Evolutionary conservation across 257 asterid genomes (phyloP).

Genomic region (Przewalskia tangutica): DNA sequence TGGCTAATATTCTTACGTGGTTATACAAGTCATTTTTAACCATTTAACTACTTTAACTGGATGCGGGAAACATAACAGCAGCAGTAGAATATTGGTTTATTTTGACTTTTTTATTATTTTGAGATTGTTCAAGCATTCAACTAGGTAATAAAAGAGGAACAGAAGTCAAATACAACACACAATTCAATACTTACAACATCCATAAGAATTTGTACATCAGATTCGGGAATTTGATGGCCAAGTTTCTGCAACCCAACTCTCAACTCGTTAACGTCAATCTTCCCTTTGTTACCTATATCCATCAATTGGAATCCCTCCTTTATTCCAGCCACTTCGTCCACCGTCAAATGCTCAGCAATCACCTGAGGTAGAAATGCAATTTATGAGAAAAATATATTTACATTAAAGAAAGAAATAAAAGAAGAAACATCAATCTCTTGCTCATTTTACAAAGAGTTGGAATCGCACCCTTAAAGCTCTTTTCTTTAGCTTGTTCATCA

Average conservation of each 20-base stretch:
- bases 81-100: neutral
- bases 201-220: conserved; percentile 33
- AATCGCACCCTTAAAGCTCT: conserved; percentile 35
- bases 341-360: conserved; percentile 38
- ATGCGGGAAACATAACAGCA: neutral
- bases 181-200: conserved; percentile 22
- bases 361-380: conserved; percentile 18
- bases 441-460: neutral
- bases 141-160: neutral
- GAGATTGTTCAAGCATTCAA: neutral
- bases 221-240: conserved; percentile 34
- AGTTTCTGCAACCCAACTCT: conserved; percentile 29
- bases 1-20: neutral
- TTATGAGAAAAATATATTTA: neutral
- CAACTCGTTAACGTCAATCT: conserved; percentile 34
- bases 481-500: conserved; percentile 50
- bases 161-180: neutral
- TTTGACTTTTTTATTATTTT: neutral
- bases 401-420: neutral
- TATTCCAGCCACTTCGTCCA: conserved; percentile 37
- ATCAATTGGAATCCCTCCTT: conserved; percentile 32
- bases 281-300: conserved; percentile 34
- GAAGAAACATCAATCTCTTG: neutral
- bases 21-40: neutral
- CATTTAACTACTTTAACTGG: neutral